Conservation (phyloP, 306 rosid genomes). For the Citrullus amarus region DNA sequence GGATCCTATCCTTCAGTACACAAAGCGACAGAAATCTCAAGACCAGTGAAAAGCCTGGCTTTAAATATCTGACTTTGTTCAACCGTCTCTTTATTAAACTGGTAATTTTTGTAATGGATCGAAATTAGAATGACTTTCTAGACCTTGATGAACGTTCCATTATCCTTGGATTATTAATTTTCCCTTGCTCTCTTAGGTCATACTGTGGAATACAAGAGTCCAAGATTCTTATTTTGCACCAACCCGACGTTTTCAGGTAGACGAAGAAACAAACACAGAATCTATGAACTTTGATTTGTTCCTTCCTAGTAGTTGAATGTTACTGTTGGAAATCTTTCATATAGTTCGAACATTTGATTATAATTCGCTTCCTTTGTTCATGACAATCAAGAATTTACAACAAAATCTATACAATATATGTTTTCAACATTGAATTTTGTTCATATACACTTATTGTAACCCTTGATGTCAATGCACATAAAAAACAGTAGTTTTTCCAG, state of each 20-base stretch:
- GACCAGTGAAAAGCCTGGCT: conserved; percentile 20
- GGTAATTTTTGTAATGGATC: background rate
- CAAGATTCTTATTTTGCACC: background rate
- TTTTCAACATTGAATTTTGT: background rate
- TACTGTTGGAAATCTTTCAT: background rate
- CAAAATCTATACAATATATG: background rate
- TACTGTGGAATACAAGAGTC: background rate
- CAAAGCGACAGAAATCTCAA: conserved; percentile 71
- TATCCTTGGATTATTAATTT: background rate
- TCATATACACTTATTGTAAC: background rate
- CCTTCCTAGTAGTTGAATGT: background rate
- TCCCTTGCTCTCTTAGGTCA: background rate
- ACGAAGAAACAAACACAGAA: background rate
- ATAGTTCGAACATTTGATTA: background rate
- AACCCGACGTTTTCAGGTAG: background rate
- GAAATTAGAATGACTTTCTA: background rate
- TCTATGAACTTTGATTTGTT: background rate
- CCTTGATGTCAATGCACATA: background rate
- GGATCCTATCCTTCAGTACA: conserved; percentile 74
- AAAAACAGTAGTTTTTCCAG: background rate
- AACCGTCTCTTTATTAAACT: background rate
- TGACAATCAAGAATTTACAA: background rate
- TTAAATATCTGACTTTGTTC: background rate
- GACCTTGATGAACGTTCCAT: background rate
- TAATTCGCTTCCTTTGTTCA: background rate